Evolutionary conservation across 805 yeast species (phyloP), one percentile per base, ranked within the genome.

Genomic region (Yamadazyma kitorensis): DNA sequence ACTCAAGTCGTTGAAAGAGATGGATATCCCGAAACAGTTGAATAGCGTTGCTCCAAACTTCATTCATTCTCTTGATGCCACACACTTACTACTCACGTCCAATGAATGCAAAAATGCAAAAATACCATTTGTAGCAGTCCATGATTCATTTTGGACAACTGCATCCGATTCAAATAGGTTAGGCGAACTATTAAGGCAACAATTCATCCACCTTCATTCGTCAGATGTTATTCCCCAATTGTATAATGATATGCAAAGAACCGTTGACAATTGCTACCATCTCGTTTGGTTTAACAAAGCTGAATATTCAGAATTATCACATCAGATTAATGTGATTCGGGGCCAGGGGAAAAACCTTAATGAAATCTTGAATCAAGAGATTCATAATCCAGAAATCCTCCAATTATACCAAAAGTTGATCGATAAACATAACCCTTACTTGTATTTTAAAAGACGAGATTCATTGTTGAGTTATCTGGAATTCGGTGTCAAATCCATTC

Each of bases 131-230:
- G 64, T 52, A 1, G 53, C 68, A 1, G 69, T 68, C 6, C 73
- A 68, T 41, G 73, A 67, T 43, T 64, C 70, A 12, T 68, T 52
- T 40, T 68, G 73, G 73, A 67, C 73, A 3, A 55, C 59, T 34
- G 53, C 70, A 0, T 25, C 51, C 10, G 54, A 57, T 21, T 68
- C 57, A 5, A 55, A 47, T 10, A 22, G 27, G 10, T 51, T 68
- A 12, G 50, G 57, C 2, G 29, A 20, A 4, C 29, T 56, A 1
- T 36, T 67, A 5, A 40, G 74, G 14, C 48, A 64, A 19, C 57
- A 58, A 37, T 68, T 68, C 40, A 52, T 68, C 4, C 39, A 58
- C 4, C 44, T 68, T 20, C 64, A 68, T 38, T 28, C 54, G 1
- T 40, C 53, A 1, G 52, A 52, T 6, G 45, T 62, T 11, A 37